A percentile compares a stretch with the other conserved stretches of the same genome.
phyloP scores from a whole-genome alignment of 2,329 filamentous ascomycete genomes.

The Exserohilum turcica region DNA sequence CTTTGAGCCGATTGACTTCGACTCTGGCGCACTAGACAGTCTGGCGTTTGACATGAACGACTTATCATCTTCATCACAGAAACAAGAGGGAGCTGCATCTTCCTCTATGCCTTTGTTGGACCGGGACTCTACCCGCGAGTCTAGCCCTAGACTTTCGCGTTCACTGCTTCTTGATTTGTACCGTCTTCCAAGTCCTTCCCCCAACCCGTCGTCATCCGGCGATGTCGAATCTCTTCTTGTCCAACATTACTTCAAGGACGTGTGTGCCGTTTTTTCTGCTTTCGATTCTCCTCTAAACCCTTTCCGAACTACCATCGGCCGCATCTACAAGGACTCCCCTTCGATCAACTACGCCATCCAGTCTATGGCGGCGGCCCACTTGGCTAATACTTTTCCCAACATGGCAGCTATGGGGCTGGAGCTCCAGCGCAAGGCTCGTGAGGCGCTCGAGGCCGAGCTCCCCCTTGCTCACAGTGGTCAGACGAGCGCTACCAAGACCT shows the following conservation, averaged over 20 bases:
- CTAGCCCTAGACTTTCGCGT: conserved; percentile 41
- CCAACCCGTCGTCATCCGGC: conserved; percentile 42
- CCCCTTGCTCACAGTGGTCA: conserved; percentile 51
- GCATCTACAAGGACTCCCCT: conserved; percentile 62
- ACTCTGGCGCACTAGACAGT: conserved; percentile 26
- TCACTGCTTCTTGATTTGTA: conserved; percentile 50
- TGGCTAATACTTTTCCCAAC: conserved; percentile 62
- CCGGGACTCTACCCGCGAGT: conserved; percentile 24
- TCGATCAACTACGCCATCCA: conserved; percentile 66
- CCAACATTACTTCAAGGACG: conserved; percentile 68
- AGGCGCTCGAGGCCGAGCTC: conserved; percentile 57
- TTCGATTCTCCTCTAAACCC: conserved; percentile 68
- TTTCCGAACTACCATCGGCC: conserved; percentile 63
- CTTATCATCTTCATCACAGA: conserved; percentile 11
- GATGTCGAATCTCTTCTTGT: conserved; percentile 62
- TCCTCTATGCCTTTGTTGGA: conserved; percentile 18
- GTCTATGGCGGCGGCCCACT: conserved; percentile 67
- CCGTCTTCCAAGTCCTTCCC: conserved; percentile 42
- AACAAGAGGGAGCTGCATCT: conserved; percentile 21
- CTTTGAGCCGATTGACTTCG: conserved; percentile 37
- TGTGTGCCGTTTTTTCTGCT: conserved; percentile 66
- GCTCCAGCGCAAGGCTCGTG: conserved; percentile 59
- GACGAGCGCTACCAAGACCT: conserved; percentile 55
- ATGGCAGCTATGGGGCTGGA: conserved; percentile 58
- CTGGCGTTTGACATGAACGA: conserved; percentile 30